Evolutionary conservation across 164 flowering plant species (phyloP).

Genomic region (Chimonanthus salicifolius): DNA sequence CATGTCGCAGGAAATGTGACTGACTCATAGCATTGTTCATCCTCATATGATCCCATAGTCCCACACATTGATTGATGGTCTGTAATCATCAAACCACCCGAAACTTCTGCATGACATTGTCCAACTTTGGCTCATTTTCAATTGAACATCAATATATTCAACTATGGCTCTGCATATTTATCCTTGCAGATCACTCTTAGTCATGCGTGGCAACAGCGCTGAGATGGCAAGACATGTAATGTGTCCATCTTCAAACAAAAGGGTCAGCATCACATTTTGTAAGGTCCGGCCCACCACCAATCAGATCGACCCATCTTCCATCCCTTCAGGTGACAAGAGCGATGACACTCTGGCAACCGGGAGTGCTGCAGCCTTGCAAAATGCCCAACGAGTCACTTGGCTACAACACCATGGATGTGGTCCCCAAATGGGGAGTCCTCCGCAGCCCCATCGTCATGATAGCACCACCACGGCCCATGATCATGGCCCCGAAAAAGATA

Average conservation of each 20-base stretch:
- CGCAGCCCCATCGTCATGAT: constrained; percentile 60
- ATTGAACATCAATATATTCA: no score
- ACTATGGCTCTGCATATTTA: no score
- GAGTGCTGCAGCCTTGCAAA: constrained; percentile 29
- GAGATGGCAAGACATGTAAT: constrained; percentile 81
- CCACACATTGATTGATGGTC: no score
- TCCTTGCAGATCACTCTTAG: constrained; percentile 67
- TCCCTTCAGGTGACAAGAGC: constrained; percentile 36
- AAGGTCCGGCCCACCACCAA: constrained; percentile 45
- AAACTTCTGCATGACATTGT: background rate
- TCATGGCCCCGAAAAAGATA: constrained; percentile 35
- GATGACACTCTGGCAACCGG: constrained; percentile 67
- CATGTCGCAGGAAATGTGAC: background rate
- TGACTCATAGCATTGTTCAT: background rate
- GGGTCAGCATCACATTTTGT: constrained; percentile 78
- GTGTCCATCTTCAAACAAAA: constrained; percentile 64
- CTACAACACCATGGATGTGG: constrained; percentile 32
- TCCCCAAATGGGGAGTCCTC: constrained; percentile 67
- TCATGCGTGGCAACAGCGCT: constrained; percentile 88
- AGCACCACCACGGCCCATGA: constrained; percentile 52
- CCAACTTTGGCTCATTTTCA: background rate
- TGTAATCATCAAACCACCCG: background rate
- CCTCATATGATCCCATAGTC: background rate
- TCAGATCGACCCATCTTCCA: constrained; percentile 29
- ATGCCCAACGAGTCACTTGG: constrained; percentile 32